Conservation (phyloP, 1,139 yeast species). For the Saccharomyces uvarum region DNA sequence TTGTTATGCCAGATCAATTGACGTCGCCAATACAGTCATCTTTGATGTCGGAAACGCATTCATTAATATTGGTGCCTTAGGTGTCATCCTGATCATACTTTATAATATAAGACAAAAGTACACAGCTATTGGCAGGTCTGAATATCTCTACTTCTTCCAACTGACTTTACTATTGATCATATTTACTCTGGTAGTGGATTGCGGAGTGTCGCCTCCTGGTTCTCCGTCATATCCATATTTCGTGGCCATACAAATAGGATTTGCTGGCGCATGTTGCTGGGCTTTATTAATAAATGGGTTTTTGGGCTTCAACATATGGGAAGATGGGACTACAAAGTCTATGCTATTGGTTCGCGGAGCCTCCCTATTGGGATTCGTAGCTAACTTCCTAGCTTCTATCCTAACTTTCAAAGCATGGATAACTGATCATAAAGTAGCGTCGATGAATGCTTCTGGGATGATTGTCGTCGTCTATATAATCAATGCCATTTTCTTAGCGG, state of each 20-base stretch:
- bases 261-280: constrained; percentile 64
- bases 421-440: constrained; percentile 24
- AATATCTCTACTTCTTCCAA: constrained; percentile 70
- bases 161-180: constrained; percentile 50
- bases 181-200: constrained; percentile 69
- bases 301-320: constrained; percentile 84
- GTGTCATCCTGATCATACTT: constrained; percentile 60
- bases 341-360: constrained; percentile 49
- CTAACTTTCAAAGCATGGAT: constrained; percentile 70
- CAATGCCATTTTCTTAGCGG: constrained; percentile 57
- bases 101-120: constrained; percentile 74
- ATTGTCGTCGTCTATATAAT: constrained; percentile 63
- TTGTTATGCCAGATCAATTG: constrained; percentile 82
- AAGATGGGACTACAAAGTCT: constrained; percentile 73
- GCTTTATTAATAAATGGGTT: constrained; percentile 66
- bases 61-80: constrained; percentile 67
- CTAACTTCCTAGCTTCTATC: constrained; percentile 60
- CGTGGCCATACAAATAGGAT: constrained; percentile 72
- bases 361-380: constrained; percentile 46
- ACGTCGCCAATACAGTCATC: constrained; percentile 81
- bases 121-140: constrained; percentile 89
- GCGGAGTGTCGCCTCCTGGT: constrained; percentile 89
- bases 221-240: constrained; percentile 68
- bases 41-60: constrained; percentile 88
- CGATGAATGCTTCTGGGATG: constrained; percentile 49